Evolutionary conservation across 1,284 basidiomycete genomes (phyloP).

Genomic region (Sanghuangporus sanghuang): DNA sequence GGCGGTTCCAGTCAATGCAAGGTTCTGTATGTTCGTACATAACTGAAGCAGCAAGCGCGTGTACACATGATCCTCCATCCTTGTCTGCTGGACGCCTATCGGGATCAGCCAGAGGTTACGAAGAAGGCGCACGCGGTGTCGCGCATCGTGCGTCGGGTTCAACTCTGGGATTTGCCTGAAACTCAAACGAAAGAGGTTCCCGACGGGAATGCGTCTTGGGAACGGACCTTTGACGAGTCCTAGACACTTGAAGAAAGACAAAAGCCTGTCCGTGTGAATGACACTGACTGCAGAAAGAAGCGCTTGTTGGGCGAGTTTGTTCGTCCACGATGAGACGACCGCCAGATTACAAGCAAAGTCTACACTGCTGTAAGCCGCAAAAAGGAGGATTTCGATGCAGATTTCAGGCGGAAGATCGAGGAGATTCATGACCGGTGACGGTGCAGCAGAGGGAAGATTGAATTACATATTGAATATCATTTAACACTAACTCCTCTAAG

Average conservation of each 20-base stretch:
- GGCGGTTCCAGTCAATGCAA: constrained; percentile 2
- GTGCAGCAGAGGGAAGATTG: neutral
- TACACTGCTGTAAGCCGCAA: neutral
- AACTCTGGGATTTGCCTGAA: neutral
- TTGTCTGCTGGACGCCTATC: neutral
- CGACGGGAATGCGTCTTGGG: neutral
- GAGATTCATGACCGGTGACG: neutral
- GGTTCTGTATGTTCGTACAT: neutral
- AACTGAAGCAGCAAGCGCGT: neutral
- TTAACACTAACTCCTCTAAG: too few species aligned
- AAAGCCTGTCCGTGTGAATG: neutral
- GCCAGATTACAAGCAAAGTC: neutral
- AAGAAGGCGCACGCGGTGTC: neutral
- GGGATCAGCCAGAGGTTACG: constrained; percentile 3
- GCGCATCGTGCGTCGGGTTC: neutral
- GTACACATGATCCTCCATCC: constrained; percentile 3
- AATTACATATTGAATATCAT: too few species aligned
- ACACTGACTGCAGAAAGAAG: neutral
- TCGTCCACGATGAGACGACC: constrained; percentile 4
- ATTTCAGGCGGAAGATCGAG: neutral
- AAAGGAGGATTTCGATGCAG: neutral
- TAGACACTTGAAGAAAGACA: neutral
- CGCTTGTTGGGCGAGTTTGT: neutral
- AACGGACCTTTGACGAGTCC: neutral
- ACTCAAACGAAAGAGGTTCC: neutral